Base-by-base conservation (phyloP, 768 basidiomycete species). In the Rhodotorula paludigena region DNA sequence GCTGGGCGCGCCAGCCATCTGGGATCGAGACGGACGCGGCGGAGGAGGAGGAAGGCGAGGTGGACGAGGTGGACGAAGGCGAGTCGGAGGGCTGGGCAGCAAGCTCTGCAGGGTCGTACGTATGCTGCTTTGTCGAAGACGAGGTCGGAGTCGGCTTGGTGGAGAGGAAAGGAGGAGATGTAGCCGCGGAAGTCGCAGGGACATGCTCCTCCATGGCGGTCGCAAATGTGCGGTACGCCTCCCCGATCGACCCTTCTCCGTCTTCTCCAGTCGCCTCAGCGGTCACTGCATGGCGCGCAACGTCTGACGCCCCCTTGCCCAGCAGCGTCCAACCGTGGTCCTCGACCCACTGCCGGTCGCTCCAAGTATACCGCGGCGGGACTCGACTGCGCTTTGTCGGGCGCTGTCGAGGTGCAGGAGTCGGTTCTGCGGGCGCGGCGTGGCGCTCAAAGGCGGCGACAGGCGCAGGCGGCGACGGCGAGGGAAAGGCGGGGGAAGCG, bases 1-100 rank as follows among this genome's bases (percentile, higher is more conserved):
- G 44, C 15, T 47, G 25, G 6, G 66, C 52, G 28, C 57, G 56
- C 71, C 71, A 72, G 2, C 71, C 71, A 7, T 32, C 32, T 16
- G 71, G 71, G 30, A 72, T 62, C 21, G 28, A 41, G 47, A 52
- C 21, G 16, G 42, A 14, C 16, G 35, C 25, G 51, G 18, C 3
- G 33, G 33, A 10, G 20, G 23, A 11, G 42, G 35, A 33, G 10
- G n/a, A 11, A 28, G 1, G n/a, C 25, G 49, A 18, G 16, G 33
- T 15, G 9, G 45, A 30, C 18, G 16, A 38, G 33, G 44, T 47
- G 25, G 49, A 51, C 33, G 30, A 36, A 10, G 44, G 5, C 25
- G 44, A 45, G 23, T n/a, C 44, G 44, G 44, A n/a, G 10, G 44
- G 44, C 25, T 25, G 23, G 6, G 44, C 44, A 25, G 44, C 44